These are phyloP conservation scores for Dothidotthia symphoricarpi DNA, from an alignment of 2,329 filamentous ascomycete species.

Conservation along the genomic window DNA sequence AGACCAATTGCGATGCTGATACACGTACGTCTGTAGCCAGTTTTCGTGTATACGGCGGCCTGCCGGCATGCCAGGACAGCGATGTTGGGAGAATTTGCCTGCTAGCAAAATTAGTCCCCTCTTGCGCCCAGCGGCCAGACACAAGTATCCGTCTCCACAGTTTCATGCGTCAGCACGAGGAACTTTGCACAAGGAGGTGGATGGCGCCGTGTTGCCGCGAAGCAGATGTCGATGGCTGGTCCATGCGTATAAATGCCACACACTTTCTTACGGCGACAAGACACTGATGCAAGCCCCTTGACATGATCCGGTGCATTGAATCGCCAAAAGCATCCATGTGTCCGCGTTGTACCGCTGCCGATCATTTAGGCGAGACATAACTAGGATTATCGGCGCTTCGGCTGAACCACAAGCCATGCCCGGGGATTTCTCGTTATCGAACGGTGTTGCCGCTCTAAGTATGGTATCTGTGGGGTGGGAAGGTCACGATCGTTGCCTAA, in stretches of 20 bases:
- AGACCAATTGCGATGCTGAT: too few species aligned
- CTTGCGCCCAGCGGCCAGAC: conserved; percentile 1
- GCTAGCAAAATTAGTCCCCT: conserved; percentile 2
- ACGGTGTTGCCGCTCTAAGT: conserved; percentile 34
- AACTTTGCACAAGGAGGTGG: conserved; percentile 10
- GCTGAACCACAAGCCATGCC: conserved; percentile 36
- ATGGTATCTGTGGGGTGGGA: conserved; percentile 33
- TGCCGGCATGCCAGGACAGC: neutral
- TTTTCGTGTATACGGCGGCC: neutral
- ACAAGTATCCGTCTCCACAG: conserved; percentile 7
- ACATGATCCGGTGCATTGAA: conserved; percentile 33
- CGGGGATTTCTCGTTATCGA: conserved; percentile 41
- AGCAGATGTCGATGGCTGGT: neutral
- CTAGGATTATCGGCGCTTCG: conserved; percentile 39
- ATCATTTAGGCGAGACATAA: conserved; percentile 38
- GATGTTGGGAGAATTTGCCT: neutral
- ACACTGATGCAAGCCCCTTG: conserved; percentile 25
- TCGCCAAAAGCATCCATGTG: conserved; percentile 28
- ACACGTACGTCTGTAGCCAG: neutral
- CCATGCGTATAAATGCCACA: conserved; percentile 18
- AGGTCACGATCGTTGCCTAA: too few species aligned
- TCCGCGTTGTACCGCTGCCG: conserved; percentile 36
- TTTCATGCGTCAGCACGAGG: conserved; percentile 25
- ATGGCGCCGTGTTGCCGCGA: conserved; percentile 4
- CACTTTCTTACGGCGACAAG: conserved; percentile 27